Base-by-base conservation (phyloP, 140 eudicot genomes). In the Senecio squalidus region DNA sequence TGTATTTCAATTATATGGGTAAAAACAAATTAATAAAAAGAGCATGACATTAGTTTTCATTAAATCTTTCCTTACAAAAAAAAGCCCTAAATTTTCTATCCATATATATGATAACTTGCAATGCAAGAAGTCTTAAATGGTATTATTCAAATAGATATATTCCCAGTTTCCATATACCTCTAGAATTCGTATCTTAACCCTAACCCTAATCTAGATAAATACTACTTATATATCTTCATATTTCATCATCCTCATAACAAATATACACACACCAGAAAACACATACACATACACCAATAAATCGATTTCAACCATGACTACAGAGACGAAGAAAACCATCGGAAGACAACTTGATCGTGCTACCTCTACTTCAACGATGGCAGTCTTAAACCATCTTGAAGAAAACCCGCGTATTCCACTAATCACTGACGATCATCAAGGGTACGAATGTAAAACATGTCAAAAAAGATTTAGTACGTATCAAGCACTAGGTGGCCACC, bases 401-500 rank as follows among this genome's bases (percentile, higher is more conserved):
- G 36, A 52, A 52, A 52, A n/a, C 17, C 9, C 38, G 7, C 18
- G 9, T 55, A 16, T 9, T 55, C 17, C 27, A 2, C n/a, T n/a
- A n/a, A n/a, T n/a, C n/a, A n/a, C n/a, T n/a, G 21, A 55, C 1
- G 11, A 52, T 30, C 59, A 53, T 2, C 38, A 31, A 5, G 14
- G 0, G 59, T 53, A 25, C 18, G 38, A 53, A 53, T 53, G 59
- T 38, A 53, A n/a, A 18, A 53, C 38, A 7, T 53, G 59, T 20
- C 4, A 15, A 14, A 53, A 15, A 29, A 27, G 9, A 27, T 53
- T 53, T 13, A 31, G 27, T 5, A 26, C 24, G 6, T 53, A 11
- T 31, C 59, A 53, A 53, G 59, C 59, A n/a, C 38, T 53, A 15
- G 59, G 59, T 9, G 59, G 59, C 20, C 59, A 53, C 21, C 38